Evolutionary conservation across 148 eudicot genomes (phyloP), one percentile per base, ranked within the genome.

Genomic region (Dianthus caryophyllus): DNA sequence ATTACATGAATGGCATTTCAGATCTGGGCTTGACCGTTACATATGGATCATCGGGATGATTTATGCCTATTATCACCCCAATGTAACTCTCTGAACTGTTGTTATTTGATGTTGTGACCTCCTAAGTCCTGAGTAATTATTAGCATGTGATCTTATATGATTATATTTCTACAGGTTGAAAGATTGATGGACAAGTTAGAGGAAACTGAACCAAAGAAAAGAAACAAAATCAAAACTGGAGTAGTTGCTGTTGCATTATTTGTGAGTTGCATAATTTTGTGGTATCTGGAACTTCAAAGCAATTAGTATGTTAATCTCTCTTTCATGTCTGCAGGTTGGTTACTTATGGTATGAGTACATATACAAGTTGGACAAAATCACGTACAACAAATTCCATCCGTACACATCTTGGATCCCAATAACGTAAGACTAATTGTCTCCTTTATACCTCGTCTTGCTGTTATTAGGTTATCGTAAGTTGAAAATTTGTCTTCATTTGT

Each of bases 331-430:
- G 67, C 80, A 93, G 98, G 98, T 84, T 79, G 98, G 98, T 24
- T 90, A 93, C 71, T 55, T 87, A 70, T 93, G 98, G 98, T 90
- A 83, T 65, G 98, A 93, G 68, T 90, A 79, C 76, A 84, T 90
- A 26, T 93, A 93, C 88, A 93, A 86, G 87, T 74, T 90, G 76
- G 98, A 93, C 79, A 93, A 88, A 77, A 76, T 85, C 70, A 65
- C 96, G 33, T 93, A 93, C 78, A 93, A 90, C 89, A 93, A 90
- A 81, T 79, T 56, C 76, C 98, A 93, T 76, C 98, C 98, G 62
- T 90, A 90, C 87, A 93, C 98, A 44, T 93, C 98, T 56, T 93
- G 98, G 98, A 93, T 93, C 60, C 98, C 98, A 5, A 93, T 93
- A 73, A 90, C 90, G 98, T 93, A 54, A 41, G 94, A 64, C 53